These are phyloP conservation scores for Pouteria campechiana DNA, from an alignment of 179 eudicot species.

Conservation along the genomic window DNA sequence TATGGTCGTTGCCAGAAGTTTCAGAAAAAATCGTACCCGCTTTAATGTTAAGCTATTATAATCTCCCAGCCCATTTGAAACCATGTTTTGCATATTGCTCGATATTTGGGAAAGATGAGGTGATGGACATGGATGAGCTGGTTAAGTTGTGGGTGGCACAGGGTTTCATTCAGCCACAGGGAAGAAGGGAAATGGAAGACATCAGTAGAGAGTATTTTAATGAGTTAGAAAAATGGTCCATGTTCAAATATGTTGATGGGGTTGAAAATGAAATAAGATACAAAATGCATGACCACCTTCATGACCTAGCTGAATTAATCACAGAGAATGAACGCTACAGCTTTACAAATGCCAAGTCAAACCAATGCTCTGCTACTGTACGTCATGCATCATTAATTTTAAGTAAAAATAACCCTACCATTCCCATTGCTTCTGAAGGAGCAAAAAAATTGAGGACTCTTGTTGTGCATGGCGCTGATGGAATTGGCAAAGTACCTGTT, in stretches of 20 bases:
- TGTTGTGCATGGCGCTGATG: background rate
- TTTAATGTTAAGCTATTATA: slow-evolving; percentile 14
- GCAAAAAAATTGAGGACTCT: slow-evolving; percentile 1
- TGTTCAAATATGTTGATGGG: slow-evolving; percentile 7
- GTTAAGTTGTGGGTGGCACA: slow-evolving; percentile 20
- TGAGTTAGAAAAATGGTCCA: slow-evolving; percentile 13
- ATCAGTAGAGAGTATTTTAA: slow-evolving; percentile 11
- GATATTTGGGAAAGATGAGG: slow-evolving; percentile 9
- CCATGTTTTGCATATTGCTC: slow-evolving; percentile 14
- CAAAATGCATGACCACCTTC: slow-evolving; percentile 18
- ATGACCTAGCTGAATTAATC: slow-evolving; percentile 13
- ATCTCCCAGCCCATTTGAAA: slow-evolving; percentile 13
- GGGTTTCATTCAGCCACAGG: slow-evolving; percentile 8
- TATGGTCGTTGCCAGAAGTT: no score
- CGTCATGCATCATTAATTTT: slow-evolving; percentile 14
- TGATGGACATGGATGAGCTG: slow-evolving; percentile 8
- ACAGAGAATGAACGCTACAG: slow-evolving; percentile 3
- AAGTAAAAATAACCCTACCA: no score
- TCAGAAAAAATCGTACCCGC: slow-evolving; percentile 9
- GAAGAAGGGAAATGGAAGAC: slow-evolving; percentile 4
- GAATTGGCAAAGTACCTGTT: no score
- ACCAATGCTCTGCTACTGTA: background rate
- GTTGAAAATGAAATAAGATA: background rate
- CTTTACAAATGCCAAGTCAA: slow-evolving; percentile 1
- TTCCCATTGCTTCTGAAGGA: background rate